These are phyloP conservation scores for Mortierella antarctica DNA, from an alignment of 192 early-diverging fungal genomes.

Conservation along the genomic window DNA sequence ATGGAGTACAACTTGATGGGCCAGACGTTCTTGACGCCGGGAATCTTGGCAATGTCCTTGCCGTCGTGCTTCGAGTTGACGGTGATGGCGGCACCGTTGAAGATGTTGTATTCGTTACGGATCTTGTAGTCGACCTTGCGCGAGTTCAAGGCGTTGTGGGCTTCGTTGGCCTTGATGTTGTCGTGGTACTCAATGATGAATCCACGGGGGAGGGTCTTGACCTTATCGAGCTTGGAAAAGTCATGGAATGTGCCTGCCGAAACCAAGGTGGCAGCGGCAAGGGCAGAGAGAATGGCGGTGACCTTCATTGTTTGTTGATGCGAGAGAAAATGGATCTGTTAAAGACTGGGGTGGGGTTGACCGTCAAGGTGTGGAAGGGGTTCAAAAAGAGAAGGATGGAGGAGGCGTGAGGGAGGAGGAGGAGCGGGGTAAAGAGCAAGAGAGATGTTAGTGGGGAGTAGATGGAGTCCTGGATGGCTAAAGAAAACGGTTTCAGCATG, in stretches of 20 bases:
- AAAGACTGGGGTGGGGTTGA: conserved; percentile 2
- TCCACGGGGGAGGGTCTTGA: conserved; percentile 9
- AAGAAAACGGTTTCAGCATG: not conserved
- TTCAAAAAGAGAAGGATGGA: not conserved
- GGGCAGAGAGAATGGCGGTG: conserved; percentile 32
- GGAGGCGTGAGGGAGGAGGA: not conserved
- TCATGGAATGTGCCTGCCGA: conserved; percentile 34
- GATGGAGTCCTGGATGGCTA: conserved; percentile 18
- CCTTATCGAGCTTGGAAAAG: not conserved
- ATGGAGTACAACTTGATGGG: conserved; percentile 55
- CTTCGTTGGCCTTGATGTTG: conserved; percentile 6
- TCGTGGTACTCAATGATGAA: conserved; percentile 41
- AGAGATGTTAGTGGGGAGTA: not conserved
- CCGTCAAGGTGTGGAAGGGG: too few relatives aligned
- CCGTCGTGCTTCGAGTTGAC: conserved; percentile 47
- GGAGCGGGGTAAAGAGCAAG: not conserved
- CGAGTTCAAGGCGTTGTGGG: conserved; percentile 21
- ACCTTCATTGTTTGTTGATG: conserved; percentile 22
- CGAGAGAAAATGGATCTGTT: not conserved
- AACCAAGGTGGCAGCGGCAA: conserved; percentile 34
- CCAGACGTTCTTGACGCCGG: conserved; percentile 55
- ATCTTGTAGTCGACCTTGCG: conserved; percentile 33
- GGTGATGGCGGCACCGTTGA: conserved; percentile 59
- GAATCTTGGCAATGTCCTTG: conserved; percentile 22
- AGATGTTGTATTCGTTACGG: conserved; percentile 58